Conservation (phyloP, 176 grass and related monocot genomes). For the Aechmea fasciata region DNA sequence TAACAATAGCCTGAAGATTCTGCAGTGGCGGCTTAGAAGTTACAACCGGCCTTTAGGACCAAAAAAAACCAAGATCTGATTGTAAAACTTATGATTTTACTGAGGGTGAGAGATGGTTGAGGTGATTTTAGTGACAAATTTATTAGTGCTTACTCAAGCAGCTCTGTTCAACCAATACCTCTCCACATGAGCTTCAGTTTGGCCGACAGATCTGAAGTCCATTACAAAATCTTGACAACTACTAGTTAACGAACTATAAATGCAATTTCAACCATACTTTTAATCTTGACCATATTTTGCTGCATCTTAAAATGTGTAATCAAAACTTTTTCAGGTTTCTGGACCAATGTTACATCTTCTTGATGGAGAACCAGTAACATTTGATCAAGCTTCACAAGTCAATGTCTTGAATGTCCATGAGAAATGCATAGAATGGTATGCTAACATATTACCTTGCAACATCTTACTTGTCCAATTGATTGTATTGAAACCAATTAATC, state of each 20-base stretch:
- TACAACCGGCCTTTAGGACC: background rate
- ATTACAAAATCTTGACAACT: too few relatives aligned
- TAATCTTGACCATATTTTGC: background rate
- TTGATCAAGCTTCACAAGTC: conserved; percentile 50
- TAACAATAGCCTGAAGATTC: too few relatives aligned
- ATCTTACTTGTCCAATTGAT: background rate
- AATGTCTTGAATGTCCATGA: conserved; percentile 74
- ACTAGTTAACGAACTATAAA: too few relatives aligned
- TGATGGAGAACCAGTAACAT: conserved; percentile 38
- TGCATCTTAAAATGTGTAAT: background rate
- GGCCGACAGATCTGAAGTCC: too few relatives aligned
- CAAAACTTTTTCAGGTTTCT: conserved; percentile 38
- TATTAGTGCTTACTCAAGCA: too few relatives aligned
- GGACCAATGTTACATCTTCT: conserved; percentile 69
- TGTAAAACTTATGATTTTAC: background rate
- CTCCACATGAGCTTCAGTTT: too few relatives aligned
- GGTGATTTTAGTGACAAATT: too few relatives aligned
- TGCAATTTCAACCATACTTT: background rate
- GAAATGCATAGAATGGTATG: conserved; percentile 94
- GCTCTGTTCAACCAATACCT: too few relatives aligned
- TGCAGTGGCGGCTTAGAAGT: background rate
- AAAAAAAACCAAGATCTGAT: background rate
- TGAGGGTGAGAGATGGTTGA: too few relatives aligned
- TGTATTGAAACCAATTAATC: background rate
- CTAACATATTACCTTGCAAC: background rate